A percentile compares a stretch with the other conserved stretches of the same genome.
These are phyloP conservation scores for Boechera divaricarpa DNA, from an alignment of 345 rosid species.

Conservation along the genomic window DNA sequence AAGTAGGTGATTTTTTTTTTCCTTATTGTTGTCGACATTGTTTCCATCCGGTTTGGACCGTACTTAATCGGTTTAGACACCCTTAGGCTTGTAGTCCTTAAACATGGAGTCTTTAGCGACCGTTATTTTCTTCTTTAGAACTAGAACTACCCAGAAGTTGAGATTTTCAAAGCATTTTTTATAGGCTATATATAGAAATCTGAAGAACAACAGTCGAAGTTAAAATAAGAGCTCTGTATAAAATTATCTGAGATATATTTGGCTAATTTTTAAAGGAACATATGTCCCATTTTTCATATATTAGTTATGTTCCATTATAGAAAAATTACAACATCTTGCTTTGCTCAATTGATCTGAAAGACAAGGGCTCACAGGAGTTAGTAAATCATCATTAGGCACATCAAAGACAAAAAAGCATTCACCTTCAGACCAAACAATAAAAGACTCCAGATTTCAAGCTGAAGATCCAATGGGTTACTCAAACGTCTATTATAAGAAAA, in stretches of 20 bases:
- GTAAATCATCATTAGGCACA: background rate
- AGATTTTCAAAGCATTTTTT: background rate
- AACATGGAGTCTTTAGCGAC: background rate
- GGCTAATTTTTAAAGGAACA: background rate
- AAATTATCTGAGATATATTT: background rate
- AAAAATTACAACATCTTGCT: background rate
- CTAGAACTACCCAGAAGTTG: background rate
- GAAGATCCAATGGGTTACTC: background rate
- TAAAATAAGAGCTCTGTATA: background rate
- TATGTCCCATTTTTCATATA: background rate
- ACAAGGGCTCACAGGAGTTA: background rate
- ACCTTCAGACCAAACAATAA: constrained; percentile 1
- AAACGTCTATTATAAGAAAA: background rate
- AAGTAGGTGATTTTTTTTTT: background rate
- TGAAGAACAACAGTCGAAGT: background rate
- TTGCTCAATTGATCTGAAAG: background rate
- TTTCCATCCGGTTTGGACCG: background rate
- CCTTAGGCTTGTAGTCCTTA: background rate
- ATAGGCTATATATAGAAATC: background rate
- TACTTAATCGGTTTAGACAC: background rate
- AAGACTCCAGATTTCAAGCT: background rate
- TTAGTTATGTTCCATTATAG: background rate
- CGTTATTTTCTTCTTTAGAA: background rate
- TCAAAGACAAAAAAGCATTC: background rate
- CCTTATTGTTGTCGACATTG: background rate